These are phyloP conservation scores for Elongisporangium undulatum DNA, from an alignment of 352 stramenopile species.

Conservation along the genomic window DNA sequence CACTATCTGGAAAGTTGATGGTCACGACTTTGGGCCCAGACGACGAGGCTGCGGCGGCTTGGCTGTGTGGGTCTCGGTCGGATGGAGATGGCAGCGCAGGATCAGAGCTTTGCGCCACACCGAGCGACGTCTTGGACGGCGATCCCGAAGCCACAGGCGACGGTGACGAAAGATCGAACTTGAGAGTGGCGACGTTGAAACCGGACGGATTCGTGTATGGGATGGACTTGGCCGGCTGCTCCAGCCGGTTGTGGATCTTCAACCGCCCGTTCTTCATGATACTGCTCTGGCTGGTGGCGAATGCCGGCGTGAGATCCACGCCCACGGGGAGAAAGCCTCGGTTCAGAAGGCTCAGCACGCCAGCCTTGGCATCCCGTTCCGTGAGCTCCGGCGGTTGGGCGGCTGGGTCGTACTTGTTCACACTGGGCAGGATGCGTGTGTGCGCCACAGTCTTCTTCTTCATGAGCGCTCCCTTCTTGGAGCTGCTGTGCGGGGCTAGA, in stretches of 20 bases:
- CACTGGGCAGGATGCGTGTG: conserved; percentile 56
- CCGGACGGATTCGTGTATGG: conserved; percentile 61
- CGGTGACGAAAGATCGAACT: conserved; percentile 55
- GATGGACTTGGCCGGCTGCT: conserved; percentile 35
- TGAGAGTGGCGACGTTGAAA: conserved; percentile 74
- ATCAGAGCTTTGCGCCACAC: neutral
- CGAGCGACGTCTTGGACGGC: neutral
- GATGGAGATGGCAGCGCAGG: neutral
- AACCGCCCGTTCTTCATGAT: conserved; percentile 50
- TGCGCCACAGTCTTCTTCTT: conserved; percentile 57
- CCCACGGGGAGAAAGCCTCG: conserved; percentile 60
- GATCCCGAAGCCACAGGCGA: neutral
- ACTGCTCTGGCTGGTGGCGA: conserved; percentile 37
- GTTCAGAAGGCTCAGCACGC: conserved; percentile 66
- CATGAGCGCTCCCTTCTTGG: conserved; percentile 30
- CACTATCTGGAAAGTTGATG: conserved; percentile 21
- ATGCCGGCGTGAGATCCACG: conserved; percentile 62
- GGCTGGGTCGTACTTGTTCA: conserved; percentile 62
- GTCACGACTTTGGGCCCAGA: conserved; percentile 17
- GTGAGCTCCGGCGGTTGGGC: conserved; percentile 44
- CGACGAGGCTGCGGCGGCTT: neutral
- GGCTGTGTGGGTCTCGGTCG: neutral
- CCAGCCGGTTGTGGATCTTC: conserved; percentile 52
- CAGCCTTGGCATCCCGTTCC: conserved; percentile 53
- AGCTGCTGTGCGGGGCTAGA: conserved; percentile 13